A percentile compares a stretch with the other conserved stretches of the same genome.
These are phyloP conservation scores for Chrysanthemum seticuspe DNA, from an alignment of 129 eudicot species.

Conservation along the genomic window DNA sequence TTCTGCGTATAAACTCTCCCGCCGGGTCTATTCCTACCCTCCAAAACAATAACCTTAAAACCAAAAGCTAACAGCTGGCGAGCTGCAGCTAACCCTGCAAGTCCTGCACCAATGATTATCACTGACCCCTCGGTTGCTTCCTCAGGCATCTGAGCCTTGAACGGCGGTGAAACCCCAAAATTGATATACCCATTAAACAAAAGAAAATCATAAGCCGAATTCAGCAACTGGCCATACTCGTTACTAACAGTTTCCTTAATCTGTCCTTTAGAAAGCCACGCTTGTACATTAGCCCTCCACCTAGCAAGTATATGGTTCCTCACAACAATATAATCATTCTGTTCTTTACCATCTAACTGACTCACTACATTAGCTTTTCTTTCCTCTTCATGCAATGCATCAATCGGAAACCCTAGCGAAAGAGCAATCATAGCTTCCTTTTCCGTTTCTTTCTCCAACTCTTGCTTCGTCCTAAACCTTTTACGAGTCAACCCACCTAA, in stretches of 20 bases:
- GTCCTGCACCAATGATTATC: constrained; percentile 84
- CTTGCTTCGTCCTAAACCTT: constrained; percentile 53
- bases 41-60: constrained; percentile 71
- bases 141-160: constrained; percentile 57
- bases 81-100: constrained; percentile 87
- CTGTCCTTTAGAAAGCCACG: constrained; percentile 72
- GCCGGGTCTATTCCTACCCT: constrained; percentile 89
- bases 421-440: constrained; percentile 87
- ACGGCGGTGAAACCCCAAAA: constrained; percentile 70
- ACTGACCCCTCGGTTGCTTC: constrained; percentile 62
- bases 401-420: constrained; percentile 83
- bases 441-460: constrained; percentile 84
- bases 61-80: constrained; percentile 82
- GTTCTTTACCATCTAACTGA: constrained; percentile 72
- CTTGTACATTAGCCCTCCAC: constrained; percentile 76
- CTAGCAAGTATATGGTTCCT: constrained; percentile 86
- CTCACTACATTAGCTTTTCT: constrained; percentile 74
- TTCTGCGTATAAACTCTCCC: constrained; percentile 89
- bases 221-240: constrained; percentile 59
- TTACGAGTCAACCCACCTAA: constrained; percentile 58
- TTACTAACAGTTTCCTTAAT: constrained; percentile 76
- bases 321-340: constrained; percentile 80
- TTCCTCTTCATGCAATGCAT: constrained; percentile 67
- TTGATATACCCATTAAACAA: constrained; percentile 74
- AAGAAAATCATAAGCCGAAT: constrained; percentile 83